Conservation (phyloP, 257 asterid species). For the Gentiana straminea region DNA sequence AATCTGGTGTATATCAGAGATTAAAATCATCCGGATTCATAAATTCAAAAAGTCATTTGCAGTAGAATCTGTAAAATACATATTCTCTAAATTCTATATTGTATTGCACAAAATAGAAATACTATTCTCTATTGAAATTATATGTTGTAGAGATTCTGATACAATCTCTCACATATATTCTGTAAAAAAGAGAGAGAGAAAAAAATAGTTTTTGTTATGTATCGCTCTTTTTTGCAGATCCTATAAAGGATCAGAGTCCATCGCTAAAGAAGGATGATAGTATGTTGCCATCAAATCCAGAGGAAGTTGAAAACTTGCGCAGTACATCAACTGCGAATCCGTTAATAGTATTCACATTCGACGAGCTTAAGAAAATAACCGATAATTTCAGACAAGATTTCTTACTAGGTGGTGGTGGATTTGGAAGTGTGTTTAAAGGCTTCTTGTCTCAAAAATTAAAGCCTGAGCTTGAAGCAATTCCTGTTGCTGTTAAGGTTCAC, state of each 20-base stretch:
- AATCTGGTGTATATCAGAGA: too few relatives aligned
- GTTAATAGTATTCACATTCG: constrained; percentile 53
- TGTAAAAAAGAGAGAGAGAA: too few relatives aligned
- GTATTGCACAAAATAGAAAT: too few relatives aligned
- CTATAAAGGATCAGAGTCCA: constrained; percentile 32
- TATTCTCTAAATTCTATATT: too few relatives aligned
- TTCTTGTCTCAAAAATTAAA: constrained; percentile 37
- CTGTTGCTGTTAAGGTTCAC: constrained; percentile 92
- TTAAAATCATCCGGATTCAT: too few relatives aligned
- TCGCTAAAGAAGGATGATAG: constrained; percentile 28
- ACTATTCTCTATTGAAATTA: too few relatives aligned
- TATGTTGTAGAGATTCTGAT: too few relatives aligned
- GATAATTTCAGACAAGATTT: constrained; percentile 79
- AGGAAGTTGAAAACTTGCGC: constrained; percentile 85
- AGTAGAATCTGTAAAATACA: too few relatives aligned
- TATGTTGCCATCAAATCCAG: constrained; percentile 75
- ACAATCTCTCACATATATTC: too few relatives aligned
- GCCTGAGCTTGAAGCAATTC: constrained; percentile 32
- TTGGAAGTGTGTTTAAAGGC: constrained; percentile 89
- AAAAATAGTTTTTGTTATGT: too few relatives aligned
- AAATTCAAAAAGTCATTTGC: too few relatives aligned
- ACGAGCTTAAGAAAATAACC: constrained; percentile 55
- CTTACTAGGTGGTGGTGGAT: constrained; percentile 95
- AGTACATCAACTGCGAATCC: constrained; percentile 52
- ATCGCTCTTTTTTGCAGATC: constrained; percentile 21